Percentiles rank a stretch among this genome's conserved stretches.
Evolutionary conservation across 768 basidiomycete genomes (phyloP).

Genomic region (Leucocoprinus sp.): DNA sequence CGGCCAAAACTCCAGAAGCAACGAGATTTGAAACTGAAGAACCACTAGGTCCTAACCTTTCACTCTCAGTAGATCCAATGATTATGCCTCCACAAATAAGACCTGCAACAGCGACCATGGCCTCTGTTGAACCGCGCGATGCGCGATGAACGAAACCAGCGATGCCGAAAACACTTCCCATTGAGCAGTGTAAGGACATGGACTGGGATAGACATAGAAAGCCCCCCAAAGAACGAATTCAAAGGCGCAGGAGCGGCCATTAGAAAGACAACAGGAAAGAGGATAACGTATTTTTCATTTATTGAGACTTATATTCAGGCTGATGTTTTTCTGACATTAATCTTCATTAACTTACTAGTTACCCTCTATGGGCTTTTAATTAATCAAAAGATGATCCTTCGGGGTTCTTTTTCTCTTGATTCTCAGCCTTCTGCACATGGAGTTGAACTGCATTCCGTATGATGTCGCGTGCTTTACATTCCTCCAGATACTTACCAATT

Average conservation of each 20-base stretch:
- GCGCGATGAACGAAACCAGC: slow-evolving; percentile 53
- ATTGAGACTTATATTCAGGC: no score
- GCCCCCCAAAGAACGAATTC: slow-evolving; percentile 47
- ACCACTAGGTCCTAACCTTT: slow-evolving; percentile 20
- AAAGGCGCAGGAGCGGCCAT: slow-evolving; percentile 39
- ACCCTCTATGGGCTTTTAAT: no score
- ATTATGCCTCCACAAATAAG: slow-evolving; percentile 41
- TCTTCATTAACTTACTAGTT: no score
- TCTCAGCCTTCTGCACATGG: slow-evolving; percentile 24
- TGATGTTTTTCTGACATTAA: no score
- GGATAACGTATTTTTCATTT: neutral
- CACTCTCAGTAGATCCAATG: slow-evolving; percentile 32
- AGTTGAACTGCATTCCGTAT: slow-evolving; percentile 25
- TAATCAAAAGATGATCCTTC: no score
- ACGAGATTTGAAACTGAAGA: slow-evolving; percentile 24
- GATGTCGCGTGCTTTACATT: slow-evolving; percentile 32
- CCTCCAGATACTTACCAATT: slow-evolving; percentile 37
- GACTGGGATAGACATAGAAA: slow-evolving; percentile 42
- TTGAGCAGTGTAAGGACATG: slow-evolving; percentile 46
- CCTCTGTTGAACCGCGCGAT: slow-evolving; percentile 35
- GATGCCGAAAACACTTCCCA: slow-evolving; percentile 49
- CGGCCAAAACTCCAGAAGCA: slow-evolving; percentile 48
- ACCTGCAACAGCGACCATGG: slow-evolving; percentile 32
- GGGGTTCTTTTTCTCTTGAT: neutral
- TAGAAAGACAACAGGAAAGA: neutral